Evolutionary conservation across 768 basidiomycete genomes (phyloP).

Genomic region (Kwoniella mangroviensis): DNA sequence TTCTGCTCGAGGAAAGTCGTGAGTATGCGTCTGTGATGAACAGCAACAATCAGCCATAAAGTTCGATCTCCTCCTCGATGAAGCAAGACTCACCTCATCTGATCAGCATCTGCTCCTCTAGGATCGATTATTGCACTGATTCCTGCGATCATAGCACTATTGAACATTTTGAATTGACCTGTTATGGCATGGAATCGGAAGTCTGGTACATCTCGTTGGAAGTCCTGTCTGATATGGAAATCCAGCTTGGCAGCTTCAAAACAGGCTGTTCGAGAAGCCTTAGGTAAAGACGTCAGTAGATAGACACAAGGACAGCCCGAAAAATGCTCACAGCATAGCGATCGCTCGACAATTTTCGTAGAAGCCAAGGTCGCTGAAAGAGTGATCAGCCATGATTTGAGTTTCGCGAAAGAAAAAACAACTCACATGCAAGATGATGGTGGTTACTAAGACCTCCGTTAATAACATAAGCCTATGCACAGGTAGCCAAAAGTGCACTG

Average conservation of each 20-base stretch:
- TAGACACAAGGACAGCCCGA: constrained; percentile 73
- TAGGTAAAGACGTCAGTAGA: constrained; percentile 10
- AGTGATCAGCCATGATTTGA: background rate
- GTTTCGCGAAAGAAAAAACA: background rate
- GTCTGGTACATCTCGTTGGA: constrained; percentile 51
- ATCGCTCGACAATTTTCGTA: constrained; percentile 78
- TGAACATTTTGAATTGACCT: constrained; percentile 55
- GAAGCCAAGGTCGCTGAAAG: constrained; percentile 87
- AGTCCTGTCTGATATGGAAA: constrained; percentile 63
- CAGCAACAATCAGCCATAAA: background rate
- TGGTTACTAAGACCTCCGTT: constrained; percentile 52
- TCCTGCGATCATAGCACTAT: constrained; percentile 57
- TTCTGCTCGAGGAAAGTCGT: constrained; percentile 55
- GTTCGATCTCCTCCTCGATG: constrained; percentile 6
- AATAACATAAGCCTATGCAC: constrained; percentile 53
- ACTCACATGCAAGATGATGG: constrained; percentile 52
- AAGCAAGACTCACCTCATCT: constrained; percentile 44
- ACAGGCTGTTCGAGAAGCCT: constrained; percentile 79
- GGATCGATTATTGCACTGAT: constrained; percentile 57
- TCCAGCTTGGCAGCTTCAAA: constrained; percentile 91
- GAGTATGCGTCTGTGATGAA: constrained; percentile 41
- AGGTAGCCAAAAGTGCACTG: constrained; percentile 47
- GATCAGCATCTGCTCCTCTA: constrained; percentile 50
- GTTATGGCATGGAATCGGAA: constrained; percentile 44
- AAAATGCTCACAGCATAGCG: constrained; percentile 84